phyloP scores from a whole-genome alignment of 2,329 filamentous ascomycete genomes.

The Plenodomus lindquistii region DNA sequence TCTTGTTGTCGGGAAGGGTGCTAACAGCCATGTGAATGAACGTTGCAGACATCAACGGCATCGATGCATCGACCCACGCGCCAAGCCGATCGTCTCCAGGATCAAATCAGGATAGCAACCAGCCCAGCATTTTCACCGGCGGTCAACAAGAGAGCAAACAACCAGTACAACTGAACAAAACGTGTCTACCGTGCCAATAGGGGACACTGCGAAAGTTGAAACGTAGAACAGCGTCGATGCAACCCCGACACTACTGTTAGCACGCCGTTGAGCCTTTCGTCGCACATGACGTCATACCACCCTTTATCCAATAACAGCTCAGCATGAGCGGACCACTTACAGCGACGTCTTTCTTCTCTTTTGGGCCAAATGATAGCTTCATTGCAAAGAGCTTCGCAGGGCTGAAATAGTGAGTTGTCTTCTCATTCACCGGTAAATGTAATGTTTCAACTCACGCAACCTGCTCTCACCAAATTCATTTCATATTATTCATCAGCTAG shows the following conservation, averaged over 20 bases:
- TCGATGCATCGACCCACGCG: constrained; percentile 12
- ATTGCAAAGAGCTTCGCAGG: constrained; percentile 38
- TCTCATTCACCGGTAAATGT: background rate
- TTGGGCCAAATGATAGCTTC: constrained; percentile 39
- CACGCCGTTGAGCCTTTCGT: background rate
- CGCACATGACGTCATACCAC: constrained; percentile 32
- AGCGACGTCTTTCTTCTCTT: constrained; percentile 39
- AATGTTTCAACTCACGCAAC: too few relatives aligned
- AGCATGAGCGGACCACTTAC: constrained; percentile 31
- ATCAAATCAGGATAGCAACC: constrained; percentile 33
- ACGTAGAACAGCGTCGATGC: too few relatives aligned
- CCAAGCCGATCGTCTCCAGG: constrained; percentile 38
- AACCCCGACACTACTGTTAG: too few relatives aligned
- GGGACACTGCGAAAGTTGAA: too few relatives aligned
- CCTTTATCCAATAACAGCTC: constrained; percentile 28
- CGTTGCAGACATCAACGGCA: background rate
- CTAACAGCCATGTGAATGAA: background rate
- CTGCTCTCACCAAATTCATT: too few relatives aligned
- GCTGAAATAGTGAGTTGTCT: constrained; percentile 31
- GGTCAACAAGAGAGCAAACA: background rate
- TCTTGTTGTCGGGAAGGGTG: background rate
- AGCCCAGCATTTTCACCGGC: background rate
- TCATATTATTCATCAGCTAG: too few relatives aligned
- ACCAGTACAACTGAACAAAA: too few relatives aligned
- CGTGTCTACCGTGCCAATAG: too few relatives aligned